Evolutionary conservation across 352 stramenopile genomes (phyloP), one percentile per base, ranked within the genome.

Genomic region (Globisporangium parvum): DNA sequence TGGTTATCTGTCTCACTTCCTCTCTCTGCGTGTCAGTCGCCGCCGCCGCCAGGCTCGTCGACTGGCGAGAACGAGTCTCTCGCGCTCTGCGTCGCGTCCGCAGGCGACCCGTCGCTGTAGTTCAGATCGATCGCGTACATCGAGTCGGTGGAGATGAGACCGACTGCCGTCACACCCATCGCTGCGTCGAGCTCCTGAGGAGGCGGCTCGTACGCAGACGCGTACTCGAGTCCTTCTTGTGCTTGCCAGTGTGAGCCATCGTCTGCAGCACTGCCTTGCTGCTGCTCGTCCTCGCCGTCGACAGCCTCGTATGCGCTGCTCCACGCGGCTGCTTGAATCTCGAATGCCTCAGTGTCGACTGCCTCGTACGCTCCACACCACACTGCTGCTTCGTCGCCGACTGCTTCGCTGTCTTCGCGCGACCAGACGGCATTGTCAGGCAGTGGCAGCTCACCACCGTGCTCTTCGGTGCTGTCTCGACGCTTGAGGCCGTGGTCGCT

Each of bases 51-150:
- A n/a, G n/a, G 42, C 35, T 53, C 42, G 12, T 48, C 57, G 1
- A 23, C 23, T 12, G 56, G 49, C 23, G 49, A 57, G 42, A 48
- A 62, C 17, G 56, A 57, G 21, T 62, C 49, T 23, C 12, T 57
- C 6, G 9, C 20, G 20, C 9, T 15, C 15, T 4, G 10, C 5
- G 28, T 54, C 14, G 26, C 31, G 14, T 64, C 57, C 8, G 37
- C 24, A 18, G 45, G 45, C 2, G 57, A 64, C 21, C 20, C 39
- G 39, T 60, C 63, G 41, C 54, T 64, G 52, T 57, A 53, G 41
- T 47, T 62, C 33, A 86, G 52, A 52, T 85, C 74, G 31, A 87
- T 86, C 42, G 65, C 69, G 51, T 87, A 86, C 23, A 58, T 66
- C 15, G 71, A 85, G 48, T 80, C 70, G 18, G 73, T 84, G 8